Base-by-base conservation (phyloP, 1,139 yeast species). In the Taphrina betulina region DNA sequence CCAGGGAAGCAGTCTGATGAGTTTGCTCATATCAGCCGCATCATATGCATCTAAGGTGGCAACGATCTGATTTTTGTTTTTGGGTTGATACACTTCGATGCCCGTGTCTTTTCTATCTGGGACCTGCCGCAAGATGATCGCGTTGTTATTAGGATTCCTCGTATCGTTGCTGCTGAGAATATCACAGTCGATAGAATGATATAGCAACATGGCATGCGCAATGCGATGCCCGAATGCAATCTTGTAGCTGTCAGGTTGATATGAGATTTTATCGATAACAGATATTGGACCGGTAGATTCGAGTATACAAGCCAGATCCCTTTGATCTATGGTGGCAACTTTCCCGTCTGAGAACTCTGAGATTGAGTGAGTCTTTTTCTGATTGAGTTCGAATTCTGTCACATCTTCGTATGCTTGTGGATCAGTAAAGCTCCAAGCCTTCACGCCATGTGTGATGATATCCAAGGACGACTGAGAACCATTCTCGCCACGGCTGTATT, bases 1-100 rank as follows among this genome's bases (percentile, higher is more conserved):
- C 48, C 48, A 43, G 7, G 48, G 48, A 5, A 43, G 10, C 12
- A 43, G 16, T 28, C 48, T 16, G 5, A 43, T 17, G 37, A 29
- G 19, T 26, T 43, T 43, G 48, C 48, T 43, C 22, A 43, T 14
- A 10, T 28, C 16, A 12, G 14, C 31, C 4, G 17, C 17, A 5
- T 16, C 19, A 5, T 23, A 22, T 7, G 48, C 48, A 3, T 14
- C n/a, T 8, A 43, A 17, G 3, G 14, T 19, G 26, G 23, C 23
- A 16, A 43, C 10, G 10, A 28, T 10, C 22, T n/a, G 22, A 3
- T 43, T n/a, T 17, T 7, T 10, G n/a, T 23, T 14, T 5, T 3
- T 7, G n/a, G 23, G 20, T 8, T 8, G 8, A 4, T 36, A 14
- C 19, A 43, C 5, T 12, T 10, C 31, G 22, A 43, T 23, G 36